Evolutionary conservation across 768 basidiomycete genomes (phyloP).

Genomic region (Leucocoprinus birnbaumii): DNA sequence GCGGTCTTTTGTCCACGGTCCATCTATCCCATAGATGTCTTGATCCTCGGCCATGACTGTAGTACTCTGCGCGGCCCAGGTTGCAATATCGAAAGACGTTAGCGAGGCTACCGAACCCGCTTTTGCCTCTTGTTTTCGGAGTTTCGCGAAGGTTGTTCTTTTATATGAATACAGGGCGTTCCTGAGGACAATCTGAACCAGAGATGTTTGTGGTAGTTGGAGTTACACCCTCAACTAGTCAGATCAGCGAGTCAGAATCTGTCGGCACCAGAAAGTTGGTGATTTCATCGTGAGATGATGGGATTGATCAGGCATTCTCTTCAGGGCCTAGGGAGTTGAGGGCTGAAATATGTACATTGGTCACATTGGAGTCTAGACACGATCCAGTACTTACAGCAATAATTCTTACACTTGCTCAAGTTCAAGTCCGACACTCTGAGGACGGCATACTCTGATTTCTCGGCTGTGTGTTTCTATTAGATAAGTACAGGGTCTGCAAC

Average conservation of each 20-base stretch:
- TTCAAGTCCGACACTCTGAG: too few species aligned
- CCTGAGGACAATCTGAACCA: not conserved
- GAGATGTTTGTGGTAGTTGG: not conserved
- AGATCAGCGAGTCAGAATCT: not conserved
- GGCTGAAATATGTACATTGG: too few species aligned
- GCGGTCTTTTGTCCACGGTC: slow-evolving; percentile 50
- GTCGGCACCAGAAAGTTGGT: not conserved
- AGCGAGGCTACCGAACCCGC: slow-evolving; percentile 29
- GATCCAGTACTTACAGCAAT: too few species aligned
- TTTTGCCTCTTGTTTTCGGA: slow-evolving; percentile 51
- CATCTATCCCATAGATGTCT: slow-evolving; percentile 21
- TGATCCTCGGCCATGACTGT: slow-evolving; percentile 28
- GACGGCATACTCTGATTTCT: too few species aligned
- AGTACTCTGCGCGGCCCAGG: slow-evolving; percentile 57
- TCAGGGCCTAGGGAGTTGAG: too few species aligned
- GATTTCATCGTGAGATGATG: slow-evolving; percentile 13
- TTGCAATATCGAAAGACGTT: slow-evolving; percentile 55
- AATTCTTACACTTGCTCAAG: too few species aligned
- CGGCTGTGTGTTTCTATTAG: not conserved
- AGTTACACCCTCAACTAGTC: not conserved
- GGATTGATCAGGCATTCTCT: not conserved
- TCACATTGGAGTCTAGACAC: too few species aligned
- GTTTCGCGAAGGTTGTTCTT: slow-evolving; percentile 38
- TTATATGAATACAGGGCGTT: slow-evolving; percentile 1
- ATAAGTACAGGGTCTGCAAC: not conserved